A percentile compares a stretch with the other conserved stretches of the same genome.
Evolutionary conservation across 495 filamentous ascomycete genomes (phyloP).

Genomic region (Parmelia sp.): DNA sequence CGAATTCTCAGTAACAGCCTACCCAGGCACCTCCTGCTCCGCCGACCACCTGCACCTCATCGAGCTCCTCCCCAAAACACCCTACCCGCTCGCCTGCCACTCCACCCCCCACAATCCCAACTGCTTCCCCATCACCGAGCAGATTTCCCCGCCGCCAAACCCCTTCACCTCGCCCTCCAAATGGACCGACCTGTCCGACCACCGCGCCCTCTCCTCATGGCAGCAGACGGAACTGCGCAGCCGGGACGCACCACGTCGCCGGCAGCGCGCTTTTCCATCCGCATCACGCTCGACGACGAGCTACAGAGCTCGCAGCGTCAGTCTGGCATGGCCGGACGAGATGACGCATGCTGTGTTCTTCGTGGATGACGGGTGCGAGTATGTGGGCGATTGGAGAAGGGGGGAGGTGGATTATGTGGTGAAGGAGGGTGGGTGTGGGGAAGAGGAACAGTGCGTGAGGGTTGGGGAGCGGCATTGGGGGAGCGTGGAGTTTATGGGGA

Average conservation of each 20-base stretch:
- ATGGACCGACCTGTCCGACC: background rate
- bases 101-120: constrained; percentile 4
- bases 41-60: background rate
- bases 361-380: constrained; percentile 8
- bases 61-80: background rate
- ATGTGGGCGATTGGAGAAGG: background rate
- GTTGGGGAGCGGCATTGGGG: background rate
- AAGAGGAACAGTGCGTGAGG: constrained; percentile 7
- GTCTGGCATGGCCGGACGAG: constrained; percentile 15
- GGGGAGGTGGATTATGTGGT: constrained; percentile 9
- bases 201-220: background rate
- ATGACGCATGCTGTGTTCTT: constrained; percentile 18
- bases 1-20: constrained; percentile 1
- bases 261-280: background rate
- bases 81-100: constrained; percentile 14
- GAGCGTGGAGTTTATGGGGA: constrained; percentile 21
- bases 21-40: background rate
- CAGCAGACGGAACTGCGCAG: constrained; percentile 1
- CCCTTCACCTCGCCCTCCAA: background rate
- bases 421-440: background rate
- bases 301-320: constrained; percentile 6
- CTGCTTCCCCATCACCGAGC: constrained; percentile 19
- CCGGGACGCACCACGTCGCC: background rate
- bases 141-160: background rate
- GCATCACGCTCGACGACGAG: background rate